Conservation (phyloP, 2,329 filamentous ascomycete species). For the Diaporthe sp. region DNA sequence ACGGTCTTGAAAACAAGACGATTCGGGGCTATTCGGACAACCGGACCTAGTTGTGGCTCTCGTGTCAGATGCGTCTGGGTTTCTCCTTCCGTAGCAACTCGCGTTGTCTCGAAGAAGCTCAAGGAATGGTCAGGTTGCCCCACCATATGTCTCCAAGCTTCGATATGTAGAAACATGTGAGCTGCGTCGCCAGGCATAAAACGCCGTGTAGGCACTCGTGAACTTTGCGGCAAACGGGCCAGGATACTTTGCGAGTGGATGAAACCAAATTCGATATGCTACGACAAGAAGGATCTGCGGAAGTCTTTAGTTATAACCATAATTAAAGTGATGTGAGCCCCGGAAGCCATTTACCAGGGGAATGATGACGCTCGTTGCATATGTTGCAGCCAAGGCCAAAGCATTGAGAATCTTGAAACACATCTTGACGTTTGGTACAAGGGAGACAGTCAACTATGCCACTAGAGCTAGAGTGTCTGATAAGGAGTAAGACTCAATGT, state of each 20-base stretch:
- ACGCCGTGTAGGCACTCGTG: background rate
- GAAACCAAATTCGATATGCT: background rate
- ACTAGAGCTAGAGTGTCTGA: too few relatives aligned
- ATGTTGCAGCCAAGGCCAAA: too few relatives aligned
- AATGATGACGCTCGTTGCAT: background rate
- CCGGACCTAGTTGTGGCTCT: background rate
- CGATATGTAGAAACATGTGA: background rate
- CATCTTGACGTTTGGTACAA: too few relatives aligned
- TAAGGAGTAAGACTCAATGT: too few relatives aligned
- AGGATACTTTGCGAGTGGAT: background rate
- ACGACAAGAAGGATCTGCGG: background rate
- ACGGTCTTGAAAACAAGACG: slow-evolving; percentile 10
- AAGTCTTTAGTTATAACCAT: background rate
- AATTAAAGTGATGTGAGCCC: background rate
- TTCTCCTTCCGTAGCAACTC: background rate
- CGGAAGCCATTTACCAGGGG: background rate
- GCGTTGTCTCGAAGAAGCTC: background rate
- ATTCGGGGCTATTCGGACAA: slow-evolving; percentile 5
- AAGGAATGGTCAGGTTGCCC: background rate
- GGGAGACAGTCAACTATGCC: too few relatives aligned
- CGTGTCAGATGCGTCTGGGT: background rate
- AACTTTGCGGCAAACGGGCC: background rate
- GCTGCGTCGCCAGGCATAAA: background rate
- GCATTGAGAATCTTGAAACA: too few relatives aligned
- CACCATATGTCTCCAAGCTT: background rate